These are phyloP conservation scores for Phytophthora boehmeriae DNA, from an alignment of 352 stramenopile species.

Conservation along the genomic window DNA sequence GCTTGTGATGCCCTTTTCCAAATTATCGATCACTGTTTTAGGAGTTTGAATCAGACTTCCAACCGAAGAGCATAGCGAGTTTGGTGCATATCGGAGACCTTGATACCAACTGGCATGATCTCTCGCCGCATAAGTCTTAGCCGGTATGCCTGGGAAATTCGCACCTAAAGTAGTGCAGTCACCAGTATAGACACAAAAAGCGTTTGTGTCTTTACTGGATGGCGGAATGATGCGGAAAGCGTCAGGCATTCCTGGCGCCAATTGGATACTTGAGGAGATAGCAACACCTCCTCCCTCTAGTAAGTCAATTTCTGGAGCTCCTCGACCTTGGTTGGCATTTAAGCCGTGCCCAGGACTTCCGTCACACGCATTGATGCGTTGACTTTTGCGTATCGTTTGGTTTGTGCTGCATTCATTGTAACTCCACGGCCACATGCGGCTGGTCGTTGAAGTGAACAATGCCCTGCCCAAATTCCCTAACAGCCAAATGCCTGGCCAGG, in stretches of 20 bases:
- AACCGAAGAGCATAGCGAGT: constrained; percentile 35
- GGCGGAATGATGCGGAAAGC: constrained; percentile 51
- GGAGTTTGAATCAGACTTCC: constrained; percentile 35
- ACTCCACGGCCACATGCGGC: constrained; percentile 95
- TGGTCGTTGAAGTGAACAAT: constrained; percentile 92
- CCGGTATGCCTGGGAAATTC: constrained; percentile 56
- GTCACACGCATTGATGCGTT: constrained; percentile 88
- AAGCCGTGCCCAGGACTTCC: constrained; percentile 89
- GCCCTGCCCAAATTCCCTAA: constrained; percentile 94
- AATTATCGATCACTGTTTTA: constrained; percentile 34
- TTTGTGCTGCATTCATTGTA: constrained; percentile 88
- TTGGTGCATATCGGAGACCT: constrained; percentile 60
- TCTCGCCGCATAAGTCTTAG: constrained; percentile 40
- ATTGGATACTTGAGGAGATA: constrained; percentile 90
- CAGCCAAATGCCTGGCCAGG: constrained; percentile 96
- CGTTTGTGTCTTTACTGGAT: constrained; percentile 20
- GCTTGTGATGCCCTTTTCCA: constrained; percentile 42
- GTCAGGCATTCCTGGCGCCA: constrained; percentile 74
- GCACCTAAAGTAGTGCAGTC: constrained; percentile 48
- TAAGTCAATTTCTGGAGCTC: constrained; percentile 95
- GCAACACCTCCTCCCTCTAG: constrained; percentile 81
- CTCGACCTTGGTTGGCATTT: constrained; percentile 81
- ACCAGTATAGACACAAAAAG: constrained; percentile 48
- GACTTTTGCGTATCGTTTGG: constrained; percentile 16
- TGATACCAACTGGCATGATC: constrained; percentile 59